Conservation (phyloP, 106 monocot genomes). For the Phalaenopsis aphrodite region DNA sequence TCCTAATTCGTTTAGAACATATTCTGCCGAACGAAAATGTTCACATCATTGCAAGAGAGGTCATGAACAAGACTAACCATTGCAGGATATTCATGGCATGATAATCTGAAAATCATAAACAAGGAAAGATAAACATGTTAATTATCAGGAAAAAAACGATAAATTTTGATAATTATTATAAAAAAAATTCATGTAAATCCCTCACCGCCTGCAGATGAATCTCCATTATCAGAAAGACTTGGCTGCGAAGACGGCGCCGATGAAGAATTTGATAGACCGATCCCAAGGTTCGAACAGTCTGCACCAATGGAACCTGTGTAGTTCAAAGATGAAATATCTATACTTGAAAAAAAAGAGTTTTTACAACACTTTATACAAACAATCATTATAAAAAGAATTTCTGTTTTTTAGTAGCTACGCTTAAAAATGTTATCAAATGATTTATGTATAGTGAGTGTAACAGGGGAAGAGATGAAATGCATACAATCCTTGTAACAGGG, state of each 20-base stretch:
- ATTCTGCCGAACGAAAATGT: not conserved
- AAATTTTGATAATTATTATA: not conserved
- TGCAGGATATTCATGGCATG: not conserved
- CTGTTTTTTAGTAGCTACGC: too few relatives aligned
- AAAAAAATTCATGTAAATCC: too few relatives aligned
- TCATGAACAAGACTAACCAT: not conserved
- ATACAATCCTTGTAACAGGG: slow-evolving; percentile 18
- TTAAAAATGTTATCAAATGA: too few relatives aligned
- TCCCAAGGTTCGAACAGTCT: slow-evolving; percentile 15
- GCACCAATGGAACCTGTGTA: slow-evolving; percentile 19
- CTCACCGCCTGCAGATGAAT: not conserved
- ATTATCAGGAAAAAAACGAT: not conserved
- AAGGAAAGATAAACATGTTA: not conserved
- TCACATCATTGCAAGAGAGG: not conserved
- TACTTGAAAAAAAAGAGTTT: too few relatives aligned
- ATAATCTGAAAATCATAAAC: not conserved
- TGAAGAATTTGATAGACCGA: slow-evolving; percentile 8
- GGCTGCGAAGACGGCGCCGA: not conserved
- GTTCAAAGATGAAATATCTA: not conserved
- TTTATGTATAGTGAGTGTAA: too few relatives aligned
- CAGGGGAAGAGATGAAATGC: not conserved
- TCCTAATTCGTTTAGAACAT: not conserved
- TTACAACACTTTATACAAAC: too few relatives aligned
- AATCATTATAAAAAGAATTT: too few relatives aligned
- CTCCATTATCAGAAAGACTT: not conserved